Evolutionary conservation across 1,284 basidiomycete genomes (phyloP), one percentile per base, ranked within the genome.

Genomic region (Ustilago sp.): DNA sequence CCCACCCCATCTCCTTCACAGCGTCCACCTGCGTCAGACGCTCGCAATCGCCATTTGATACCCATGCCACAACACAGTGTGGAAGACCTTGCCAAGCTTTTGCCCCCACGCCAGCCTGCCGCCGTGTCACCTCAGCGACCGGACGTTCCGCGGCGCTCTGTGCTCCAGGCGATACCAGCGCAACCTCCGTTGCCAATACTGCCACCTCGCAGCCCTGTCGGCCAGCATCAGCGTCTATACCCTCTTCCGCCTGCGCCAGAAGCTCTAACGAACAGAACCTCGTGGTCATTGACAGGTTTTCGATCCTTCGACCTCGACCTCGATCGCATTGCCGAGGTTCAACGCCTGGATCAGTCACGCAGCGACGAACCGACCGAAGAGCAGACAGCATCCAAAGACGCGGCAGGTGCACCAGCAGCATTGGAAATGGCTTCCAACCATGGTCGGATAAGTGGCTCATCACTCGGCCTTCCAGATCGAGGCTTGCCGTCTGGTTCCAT

Each of bases 401-500:
- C 51, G 13, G n/a, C 38, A 32, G 4, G 31, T 15, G 12, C 45
- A 3, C 1, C 36, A n/a, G 36, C 9, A 23, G 8, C 59, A 12
- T 7, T 17, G 19, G 19, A 11, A 32, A 4, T 50, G 9, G 15
- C n/a, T 17, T 15, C n/a, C 9, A 36, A n/a, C 11, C 6, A 9
- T 4, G 1, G 38, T 35, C 39, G 50, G 6, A 34, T 56, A 35
- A 8, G 28, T 15, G 23, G 17, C 13, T 39, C 63, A 8, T 38
- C 41, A 4, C 45, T 63, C 1, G 64, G 64, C 17, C 55, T 15
- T 23, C 41, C 47, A 28, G 63, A 66, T 54, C 53, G 52, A 15
- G 74, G 74, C 15, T 65, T 77, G 13, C 66, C 68, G 1, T 72
- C 74, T 4, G 74, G 74, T 2, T 77, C 74, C 12, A 51, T 68